Evolutionary conservation across 108 stramenopile genomes (phyloP), one percentile per base, ranked within the genome.

Genomic region (Schizochytrium sp.): DNA sequence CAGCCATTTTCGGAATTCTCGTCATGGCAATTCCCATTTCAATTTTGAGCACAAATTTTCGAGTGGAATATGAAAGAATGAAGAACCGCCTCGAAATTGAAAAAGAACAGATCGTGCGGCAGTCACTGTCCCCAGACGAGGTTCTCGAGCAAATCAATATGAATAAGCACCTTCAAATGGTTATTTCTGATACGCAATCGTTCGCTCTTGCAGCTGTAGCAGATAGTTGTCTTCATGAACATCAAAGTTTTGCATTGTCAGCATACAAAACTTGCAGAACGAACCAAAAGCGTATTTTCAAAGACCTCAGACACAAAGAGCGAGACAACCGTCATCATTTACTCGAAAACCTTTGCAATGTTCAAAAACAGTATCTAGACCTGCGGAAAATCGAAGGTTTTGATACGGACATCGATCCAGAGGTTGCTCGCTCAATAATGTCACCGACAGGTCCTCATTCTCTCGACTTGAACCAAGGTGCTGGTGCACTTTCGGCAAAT

Each of bases 31-130:
- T 89, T 4, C 89, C 89, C 3, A 89, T 89, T 50, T 72, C 89
- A 7, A 46, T 89, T 44, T 61, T 89, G 0, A 57, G 64, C 58
- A 87, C 89, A n/a, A 89, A 89, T 83, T 89, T 89, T 45, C 46
- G 45, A 44, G 87, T 57, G 0, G 49, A 87, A 58, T 89, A 89
- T 83, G 49, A 59, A 17, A 5, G 19, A 4, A 38, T 88, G 88
- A 88, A 69, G 61, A 64, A 10, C 46, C 61, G 76, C 13, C 47
- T 38, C 7, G 76, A 83, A 28, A 83, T 83, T 55, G 76, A 83
- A 53, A 47, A 40, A 7, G 76, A 83, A n/a, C 76, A 83, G 1
- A 1, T 5, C 0, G 10, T 55, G 8, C 47, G n/a, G 5, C 17
- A 13, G 2, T 13, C 47, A 28, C 76, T 83, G 15, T 19, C 76